These are phyloP conservation scores for Annulohypoxylon truncatum DNA, from an alignment of 2,329 filamentous ascomycete species.

Conservation along the genomic window DNA sequence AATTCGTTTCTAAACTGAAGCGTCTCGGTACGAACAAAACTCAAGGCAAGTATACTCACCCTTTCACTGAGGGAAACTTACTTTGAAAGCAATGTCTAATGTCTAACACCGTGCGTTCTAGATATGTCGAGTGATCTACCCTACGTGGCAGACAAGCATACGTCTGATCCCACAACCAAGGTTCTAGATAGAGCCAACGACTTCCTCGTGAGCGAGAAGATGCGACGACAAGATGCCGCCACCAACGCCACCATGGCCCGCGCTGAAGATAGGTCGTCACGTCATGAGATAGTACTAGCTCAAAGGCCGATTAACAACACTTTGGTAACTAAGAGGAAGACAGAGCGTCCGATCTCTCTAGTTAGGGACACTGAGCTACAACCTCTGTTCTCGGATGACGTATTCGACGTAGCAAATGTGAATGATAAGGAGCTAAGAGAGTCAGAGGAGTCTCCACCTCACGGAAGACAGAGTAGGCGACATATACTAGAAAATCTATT, in stretches of 20 bases:
- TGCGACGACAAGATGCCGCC: constrained; percentile 36
- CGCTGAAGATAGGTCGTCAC: constrained; percentile 5
- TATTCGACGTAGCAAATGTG: constrained; percentile 2
- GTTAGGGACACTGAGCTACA: neutral
- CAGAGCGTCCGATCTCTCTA: neutral
- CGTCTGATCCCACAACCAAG: constrained; percentile 18
- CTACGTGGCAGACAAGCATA: neutral
- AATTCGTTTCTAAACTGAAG: constrained; percentile 50
- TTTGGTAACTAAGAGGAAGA: neutral
- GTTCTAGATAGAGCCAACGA: constrained; percentile 46
- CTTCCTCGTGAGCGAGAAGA: constrained; percentile 44
- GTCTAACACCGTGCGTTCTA: constrained; percentile 5
- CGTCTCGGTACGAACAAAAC: constrained; percentile 36
- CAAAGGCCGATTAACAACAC: neutral
- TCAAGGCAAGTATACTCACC: constrained; percentile 26
- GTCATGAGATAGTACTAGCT: neutral
- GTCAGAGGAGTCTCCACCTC: neutral
- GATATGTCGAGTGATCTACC: neutral
- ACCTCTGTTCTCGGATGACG: constrained; percentile 36
- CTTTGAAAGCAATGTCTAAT: neutral
- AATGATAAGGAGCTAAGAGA: neutral
- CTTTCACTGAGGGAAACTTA: neutral
- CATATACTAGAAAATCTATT: constrained; percentile 33
- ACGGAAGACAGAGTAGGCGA: constrained; percentile 10
- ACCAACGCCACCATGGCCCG: neutral